Conservation (phyloP, 208 protist species). For the Crithidia brevicula region DNA sequence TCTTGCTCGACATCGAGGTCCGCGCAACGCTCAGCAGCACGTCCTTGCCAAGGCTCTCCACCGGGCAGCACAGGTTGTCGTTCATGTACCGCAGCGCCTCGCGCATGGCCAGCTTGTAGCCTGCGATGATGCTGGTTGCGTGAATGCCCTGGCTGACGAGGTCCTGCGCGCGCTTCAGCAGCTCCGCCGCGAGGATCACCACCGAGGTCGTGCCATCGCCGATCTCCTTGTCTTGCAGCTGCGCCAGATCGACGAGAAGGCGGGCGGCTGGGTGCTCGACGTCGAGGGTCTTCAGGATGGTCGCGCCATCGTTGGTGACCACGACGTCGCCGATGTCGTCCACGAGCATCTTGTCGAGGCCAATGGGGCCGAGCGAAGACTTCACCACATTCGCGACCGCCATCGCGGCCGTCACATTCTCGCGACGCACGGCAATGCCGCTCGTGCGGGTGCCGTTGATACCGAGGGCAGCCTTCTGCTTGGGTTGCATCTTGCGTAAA, state of each 20-base stretch:
- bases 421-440: slow-evolving; percentile 95
- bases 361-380: slow-evolving; percentile 99
- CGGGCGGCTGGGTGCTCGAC: slow-evolving; percentile 96
- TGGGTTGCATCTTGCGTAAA: slow-evolving; percentile 71
- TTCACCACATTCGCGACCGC: slow-evolving; percentile 99
- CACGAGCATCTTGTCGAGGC: slow-evolving; percentile 99
- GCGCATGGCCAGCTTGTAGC: slow-evolving; percentile 97
- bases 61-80: slow-evolving; percentile 83
- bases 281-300: slow-evolving; percentile 93
- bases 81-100: slow-evolving; percentile 97
- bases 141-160: slow-evolving; percentile 98
- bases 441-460: slow-evolving; percentile 96
- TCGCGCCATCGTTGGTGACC: slow-evolving; percentile 99
- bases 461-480: slow-evolving; percentile 86
- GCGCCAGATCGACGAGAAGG: slow-evolving; percentile 98
- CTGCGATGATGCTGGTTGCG: slow-evolving; percentile 99
- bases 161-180: slow-evolving; percentile 98
- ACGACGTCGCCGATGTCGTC: slow-evolving; percentile 99
- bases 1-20: slow-evolving; percentile 99
- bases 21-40: slow-evolving; percentile 97
- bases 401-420: slow-evolving; percentile 98
- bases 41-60: slow-evolving; percentile 95
- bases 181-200: slow-evolving; percentile 99
- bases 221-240: slow-evolving; percentile 99
- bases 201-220: slow-evolving; percentile 99